These are phyloP conservation scores for Phytopythium chamaehyphon DNA, from an alignment of 352 stramenopile species.

Conservation along the genomic window DNA sequence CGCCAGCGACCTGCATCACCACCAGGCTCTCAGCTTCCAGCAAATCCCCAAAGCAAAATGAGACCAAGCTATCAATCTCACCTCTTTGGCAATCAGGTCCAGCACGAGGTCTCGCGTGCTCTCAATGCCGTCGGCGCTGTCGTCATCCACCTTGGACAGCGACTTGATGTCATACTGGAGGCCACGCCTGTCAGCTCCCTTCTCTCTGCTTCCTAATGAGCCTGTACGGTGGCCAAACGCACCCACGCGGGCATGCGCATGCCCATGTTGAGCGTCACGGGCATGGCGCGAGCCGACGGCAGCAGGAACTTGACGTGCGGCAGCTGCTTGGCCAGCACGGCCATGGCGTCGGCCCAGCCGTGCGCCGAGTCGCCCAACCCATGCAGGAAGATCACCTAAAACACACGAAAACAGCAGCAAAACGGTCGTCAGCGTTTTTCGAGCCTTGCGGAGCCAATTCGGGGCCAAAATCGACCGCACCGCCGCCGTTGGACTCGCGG, in stretches of 20 bases:
- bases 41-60: not conserved
- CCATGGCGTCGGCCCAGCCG: slow-evolving; percentile 64
- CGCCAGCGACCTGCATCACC: slow-evolving; percentile 20
- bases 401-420: not conserved
- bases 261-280: slow-evolving; percentile 94
- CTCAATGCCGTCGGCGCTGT: slow-evolving; percentile 89
- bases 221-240: not conserved
- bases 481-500: slow-evolving; percentile 3
- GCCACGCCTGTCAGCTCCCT: not conserved
- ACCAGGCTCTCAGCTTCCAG: not conserved
- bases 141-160: slow-evolving; percentile 79
- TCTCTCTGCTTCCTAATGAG: not conserved
- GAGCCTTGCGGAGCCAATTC: not conserved
- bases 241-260: slow-evolving; percentile 93
- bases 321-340: slow-evolving; percentile 39
- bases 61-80: not conserved
- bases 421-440: not conserved
- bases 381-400: slow-evolving; percentile 73
- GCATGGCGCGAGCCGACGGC: slow-evolving; percentile 70
- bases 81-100: slow-evolving; percentile 80
- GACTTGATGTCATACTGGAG: slow-evolving; percentile 92
- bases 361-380: slow-evolving; percentile 91
- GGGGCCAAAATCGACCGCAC: not conserved
- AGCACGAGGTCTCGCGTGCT: slow-evolving; percentile 64
- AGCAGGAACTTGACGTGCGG: slow-evolving; percentile 76